Evolutionary conservation across 23 red algal species (phyloP).

Genomic region (Gracilaria caudata): DNA sequence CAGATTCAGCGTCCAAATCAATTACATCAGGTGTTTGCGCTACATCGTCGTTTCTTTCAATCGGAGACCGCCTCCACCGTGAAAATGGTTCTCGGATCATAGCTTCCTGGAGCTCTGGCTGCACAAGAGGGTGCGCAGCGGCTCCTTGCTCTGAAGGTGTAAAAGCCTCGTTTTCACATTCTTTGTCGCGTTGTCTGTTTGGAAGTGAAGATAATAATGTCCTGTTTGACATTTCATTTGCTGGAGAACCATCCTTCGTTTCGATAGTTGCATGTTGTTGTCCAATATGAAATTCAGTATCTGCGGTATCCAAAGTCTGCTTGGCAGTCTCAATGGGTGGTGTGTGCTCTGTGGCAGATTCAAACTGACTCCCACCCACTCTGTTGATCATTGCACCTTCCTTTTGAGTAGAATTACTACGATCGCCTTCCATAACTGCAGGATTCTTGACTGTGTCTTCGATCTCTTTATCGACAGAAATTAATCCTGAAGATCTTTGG

Average conservation of each 20-base stretch:
- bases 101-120: not conserved
- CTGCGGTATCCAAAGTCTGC: not conserved
- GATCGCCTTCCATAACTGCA: not conserved
- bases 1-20: conserved; percentile 22
- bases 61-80: not conserved
- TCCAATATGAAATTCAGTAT: not conserved
- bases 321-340: not conserved
- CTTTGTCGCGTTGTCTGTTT: not conserved
- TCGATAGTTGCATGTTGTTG: not conserved
- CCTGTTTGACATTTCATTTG: not conserved
- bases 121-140: not conserved
- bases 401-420: not conserved
- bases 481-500: not conserved
- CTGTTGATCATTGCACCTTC: not conserved
- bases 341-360: not conserved
- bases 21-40: conserved; percentile 11
- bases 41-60: not conserved
- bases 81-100: not conserved
- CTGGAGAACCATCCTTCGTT: not conserved
- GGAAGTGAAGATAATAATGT: not conserved
- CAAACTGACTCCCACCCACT: conserved; percentile 11
- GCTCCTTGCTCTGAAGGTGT: not conserved
- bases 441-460: not conserved
- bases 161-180: not conserved
- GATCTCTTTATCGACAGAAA: not conserved